Evolutionary conservation across 768 basidiomycete genomes (phyloP).

Genomic region (Russula dissimulans): DNA sequence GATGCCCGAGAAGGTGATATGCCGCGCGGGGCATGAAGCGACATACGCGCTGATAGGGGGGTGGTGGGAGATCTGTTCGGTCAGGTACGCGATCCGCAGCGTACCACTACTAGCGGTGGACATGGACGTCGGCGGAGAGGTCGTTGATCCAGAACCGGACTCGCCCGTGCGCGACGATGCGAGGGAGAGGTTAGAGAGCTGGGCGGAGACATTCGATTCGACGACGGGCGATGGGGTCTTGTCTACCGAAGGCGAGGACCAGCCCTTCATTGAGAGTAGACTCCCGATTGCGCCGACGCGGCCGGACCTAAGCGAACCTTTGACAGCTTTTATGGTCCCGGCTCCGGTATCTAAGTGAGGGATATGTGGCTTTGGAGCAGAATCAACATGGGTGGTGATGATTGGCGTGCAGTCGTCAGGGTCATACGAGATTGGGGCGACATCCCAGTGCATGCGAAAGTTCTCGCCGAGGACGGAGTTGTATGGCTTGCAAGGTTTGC

Average conservation of each 20-base stretch:
- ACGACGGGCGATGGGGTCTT: constrained; percentile 31
- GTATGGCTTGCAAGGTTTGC: constrained; percentile 91
- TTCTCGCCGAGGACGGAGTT: constrained; percentile 84
- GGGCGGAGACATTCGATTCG: constrained; percentile 40
- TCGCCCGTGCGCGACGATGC: constrained; percentile 27
- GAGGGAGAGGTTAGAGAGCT: constrained; percentile 55
- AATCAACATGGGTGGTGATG: constrained; percentile 32
- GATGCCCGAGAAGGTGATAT: constrained; percentile 64
- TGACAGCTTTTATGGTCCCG: constrained; percentile 38
- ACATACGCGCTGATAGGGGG: constrained; percentile 88
- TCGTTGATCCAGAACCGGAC: constrained; percentile 2
- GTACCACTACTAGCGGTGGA: constrained; percentile 18
- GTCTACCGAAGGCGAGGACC: constrained; percentile 33
- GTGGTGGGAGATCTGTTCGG: constrained; percentile 95
- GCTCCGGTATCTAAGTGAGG: constrained; percentile 34
- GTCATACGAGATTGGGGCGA: constrained; percentile 50
- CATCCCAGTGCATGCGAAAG: constrained; percentile 83
- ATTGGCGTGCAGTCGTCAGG: constrained; percentile 39
- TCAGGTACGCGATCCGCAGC: constrained; percentile 69
- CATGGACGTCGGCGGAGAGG: constrained; percentile 25
- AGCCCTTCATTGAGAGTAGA: constrained; percentile 36
- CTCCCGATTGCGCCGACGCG: constrained; percentile 50
- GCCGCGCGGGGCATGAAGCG: constrained; percentile 64
- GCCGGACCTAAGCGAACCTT: constrained; percentile 44
- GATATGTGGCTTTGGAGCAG: constrained; percentile 20